These are phyloP conservation scores for Gossypium gossypioides DNA, from an alignment of 441 rosid species.

Conservation along the genomic window DNA sequence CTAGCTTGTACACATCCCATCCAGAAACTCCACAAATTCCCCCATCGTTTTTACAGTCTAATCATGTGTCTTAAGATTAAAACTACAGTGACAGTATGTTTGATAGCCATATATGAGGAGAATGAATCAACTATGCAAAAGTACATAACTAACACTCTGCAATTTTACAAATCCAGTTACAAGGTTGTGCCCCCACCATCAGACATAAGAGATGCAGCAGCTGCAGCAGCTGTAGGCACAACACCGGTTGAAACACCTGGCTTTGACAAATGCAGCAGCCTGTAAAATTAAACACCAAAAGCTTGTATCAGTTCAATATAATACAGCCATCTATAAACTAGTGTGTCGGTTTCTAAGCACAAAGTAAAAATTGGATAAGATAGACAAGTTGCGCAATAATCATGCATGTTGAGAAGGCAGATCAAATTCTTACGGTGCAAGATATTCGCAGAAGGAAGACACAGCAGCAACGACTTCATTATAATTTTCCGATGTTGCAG, in stretches of 20 bases:
- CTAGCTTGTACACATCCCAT: not conserved
- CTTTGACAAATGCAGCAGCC: conserved; percentile 84
- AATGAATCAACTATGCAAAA: not conserved
- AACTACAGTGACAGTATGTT: not conserved
- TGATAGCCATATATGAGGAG: not conserved
- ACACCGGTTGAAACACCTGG: conserved; percentile 71
- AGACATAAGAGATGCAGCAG: conserved; percentile 95
- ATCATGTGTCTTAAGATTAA: not conserved
- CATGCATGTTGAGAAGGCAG: not conserved
- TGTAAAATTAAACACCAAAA: conserved; percentile 21
- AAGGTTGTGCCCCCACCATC: conserved; percentile 89
- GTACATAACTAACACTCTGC: not conserved
- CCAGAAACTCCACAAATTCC: not conserved
- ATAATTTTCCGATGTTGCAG: conserved; percentile 79
- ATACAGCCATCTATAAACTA: not conserved
- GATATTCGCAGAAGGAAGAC: conserved; percentile 91
- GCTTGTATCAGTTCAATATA: not conserved
- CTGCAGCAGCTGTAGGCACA: conserved; percentile 92
- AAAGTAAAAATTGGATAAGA: not conserved
- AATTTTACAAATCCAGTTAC: conserved; percentile 12
- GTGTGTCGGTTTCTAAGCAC: not conserved
- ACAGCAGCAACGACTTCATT: conserved; percentile 68
- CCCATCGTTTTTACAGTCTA: not conserved
- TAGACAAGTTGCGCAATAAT: not conserved
- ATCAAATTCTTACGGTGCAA: conserved; percentile 61